phyloP scores from a whole-genome alignment of 352 stramenopile genomes.

The Phytophthora cactorum region DNA sequence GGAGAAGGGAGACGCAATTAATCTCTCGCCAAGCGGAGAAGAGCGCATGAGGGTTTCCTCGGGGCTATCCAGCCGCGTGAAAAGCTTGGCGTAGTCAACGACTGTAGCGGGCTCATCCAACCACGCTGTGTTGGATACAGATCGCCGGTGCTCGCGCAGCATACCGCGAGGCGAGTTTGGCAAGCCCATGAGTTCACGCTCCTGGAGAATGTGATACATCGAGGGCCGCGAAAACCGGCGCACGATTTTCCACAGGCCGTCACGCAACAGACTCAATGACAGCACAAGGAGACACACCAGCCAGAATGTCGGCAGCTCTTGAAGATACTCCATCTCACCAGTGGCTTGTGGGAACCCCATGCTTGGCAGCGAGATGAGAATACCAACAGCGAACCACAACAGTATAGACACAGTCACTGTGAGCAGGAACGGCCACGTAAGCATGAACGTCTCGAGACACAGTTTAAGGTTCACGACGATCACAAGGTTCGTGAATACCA shows the following conservation, averaged over 20 bases:
- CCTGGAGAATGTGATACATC: conserved; percentile 82
- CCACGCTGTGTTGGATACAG: conserved; percentile 31
- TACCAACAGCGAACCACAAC: conserved; percentile 71
- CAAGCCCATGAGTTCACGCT: conserved; percentile 69
- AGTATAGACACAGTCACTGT: conserved; percentile 60
- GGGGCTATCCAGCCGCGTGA: conserved; percentile 55
- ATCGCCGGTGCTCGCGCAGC: conserved; percentile 39
- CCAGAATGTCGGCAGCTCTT: conserved; percentile 66
- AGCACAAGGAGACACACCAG: conserved; percentile 64
- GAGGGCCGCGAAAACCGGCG: conserved; percentile 67
- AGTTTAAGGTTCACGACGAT: conserved; percentile 82
- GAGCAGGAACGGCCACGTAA: conserved; percentile 78
- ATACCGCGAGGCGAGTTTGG: conserved; percentile 67
- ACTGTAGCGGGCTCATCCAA: conserved; percentile 49
- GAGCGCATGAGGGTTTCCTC: conserved; percentile 65
- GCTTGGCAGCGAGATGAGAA: conserved; percentile 59
- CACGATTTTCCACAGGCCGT: conserved; percentile 78
- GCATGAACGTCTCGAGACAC: conserved; percentile 72
- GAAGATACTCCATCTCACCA: conserved; percentile 76
- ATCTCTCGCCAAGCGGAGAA: conserved; percentile 59
- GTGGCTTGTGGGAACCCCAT: conserved; percentile 62
- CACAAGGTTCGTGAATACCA: conserved; percentile 85
- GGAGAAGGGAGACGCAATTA: conserved; percentile 49
- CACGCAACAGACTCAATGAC: conserved; percentile 66
- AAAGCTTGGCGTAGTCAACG: conserved; percentile 59